phyloP scores from a whole-genome alignment of 2,329 filamentous ascomycete genomes.

The Aspergillus ibericus region DNA sequence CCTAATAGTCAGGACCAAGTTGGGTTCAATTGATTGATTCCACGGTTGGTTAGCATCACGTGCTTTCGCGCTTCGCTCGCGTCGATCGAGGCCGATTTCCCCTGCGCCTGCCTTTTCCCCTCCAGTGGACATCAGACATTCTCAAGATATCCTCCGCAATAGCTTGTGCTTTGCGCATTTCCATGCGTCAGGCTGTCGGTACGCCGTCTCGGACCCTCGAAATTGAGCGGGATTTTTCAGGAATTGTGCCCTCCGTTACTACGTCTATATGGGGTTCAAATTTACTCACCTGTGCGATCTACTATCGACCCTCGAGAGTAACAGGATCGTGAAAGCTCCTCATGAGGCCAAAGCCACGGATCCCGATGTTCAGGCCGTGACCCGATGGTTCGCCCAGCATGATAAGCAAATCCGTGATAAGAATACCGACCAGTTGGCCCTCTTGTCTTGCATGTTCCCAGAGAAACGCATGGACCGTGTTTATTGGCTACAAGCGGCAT shows the following conservation, averaged over 20 bases:
- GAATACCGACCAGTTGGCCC: conserved; percentile 59
- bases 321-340: conserved; percentile 38
- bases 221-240: background rate
- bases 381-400: conserved; percentile 69
- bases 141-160: too few species aligned
- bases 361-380: conserved; percentile 49
- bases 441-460: conserved; percentile 75
- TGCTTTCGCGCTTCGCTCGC: background rate
- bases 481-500: conserved; percentile 65
- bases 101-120: background rate
- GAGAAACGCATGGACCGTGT: conserved; percentile 75
- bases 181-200: background rate
- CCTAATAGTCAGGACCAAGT: too few species aligned
- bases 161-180: background rate
- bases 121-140: too few species aligned
- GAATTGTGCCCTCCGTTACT: background rate
- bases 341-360: conserved; percentile 29
- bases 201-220: background rate
- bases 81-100: background rate
- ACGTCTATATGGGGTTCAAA: conserved; percentile 43
- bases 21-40: background rate
- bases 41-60: background rate
- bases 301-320: conserved; percentile 64
- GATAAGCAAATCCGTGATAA: conserved; percentile 57
- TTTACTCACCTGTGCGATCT: conserved; percentile 75